Evolutionary conservation across 441 rosid genomes (phyloP), one percentile per base, ranked within the genome.

Genomic region (Croton laevigatus): DNA sequence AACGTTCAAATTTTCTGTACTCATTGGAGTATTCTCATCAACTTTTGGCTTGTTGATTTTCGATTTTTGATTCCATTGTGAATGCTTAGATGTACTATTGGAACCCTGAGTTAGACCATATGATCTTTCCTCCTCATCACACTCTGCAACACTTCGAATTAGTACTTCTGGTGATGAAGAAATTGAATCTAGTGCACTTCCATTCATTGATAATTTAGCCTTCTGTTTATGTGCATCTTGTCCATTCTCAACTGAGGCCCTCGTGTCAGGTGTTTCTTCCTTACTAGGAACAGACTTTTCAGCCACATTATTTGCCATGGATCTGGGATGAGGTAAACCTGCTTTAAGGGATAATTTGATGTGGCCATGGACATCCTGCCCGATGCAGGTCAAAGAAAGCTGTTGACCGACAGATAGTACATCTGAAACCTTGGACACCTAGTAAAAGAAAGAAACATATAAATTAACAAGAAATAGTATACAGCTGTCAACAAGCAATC

Each of bases 311-410:
- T 65, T 78, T 53, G 74, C 70, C 73, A 73, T 64, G 42, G 81
- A 71, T 57, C n/a, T 71, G 65, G 80, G 72, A 70, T 0, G 79
- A 57, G 86, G 81, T 66, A 74, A 78, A 78, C 81, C 78, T 70
- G 95, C 88, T 81, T 87, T 95, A 73, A 81, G 95, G 68, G 99
- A 95, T 68, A 95, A 73, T 74, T 91, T 95, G 69, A 95, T 87
- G 82, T 95, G 91, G 74, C 99, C 98, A 52, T 95, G 96, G 51
- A 95, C 96, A 80, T 95, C 99, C 69, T 85, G 93, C 59, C 90
- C 98, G 48, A 93, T 88, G 83, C 99, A 95, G 97, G 69, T 86
- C 85, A 88, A 72, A 69, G 94, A 83, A 71, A 95, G 81, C 77
- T 83, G 81, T 87, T 93, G 88, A 70, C 98, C 98, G 44, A 89